Base-by-base conservation (phyloP, 2,329 filamentous ascomycete genomes). In the Alternaria triticina region DNA sequence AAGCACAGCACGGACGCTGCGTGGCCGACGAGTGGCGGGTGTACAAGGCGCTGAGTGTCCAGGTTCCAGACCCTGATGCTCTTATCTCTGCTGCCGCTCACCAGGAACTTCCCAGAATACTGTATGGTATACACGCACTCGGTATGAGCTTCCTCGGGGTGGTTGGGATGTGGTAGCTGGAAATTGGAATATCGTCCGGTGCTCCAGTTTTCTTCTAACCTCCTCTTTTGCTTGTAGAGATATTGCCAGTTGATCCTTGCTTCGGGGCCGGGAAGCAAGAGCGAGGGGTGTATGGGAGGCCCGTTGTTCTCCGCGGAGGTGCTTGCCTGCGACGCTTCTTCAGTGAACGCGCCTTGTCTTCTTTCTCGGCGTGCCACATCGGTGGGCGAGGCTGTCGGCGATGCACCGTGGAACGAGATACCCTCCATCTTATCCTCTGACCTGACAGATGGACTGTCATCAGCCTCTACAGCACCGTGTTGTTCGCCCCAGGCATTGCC, bases 121-220 rank as follows among this genome's bases (percentile, higher is more conserved):
- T 99, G 95, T 57, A 99, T 89, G 3, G 93, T 95, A 80, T 99
- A 99, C 12, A 99, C 94, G 78, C 94, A 98, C 76, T 98, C 95
- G 20, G 86, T 86, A 76, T 99, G 96, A 1, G 92, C 93, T 77
- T 98, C 95, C 30, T 92, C 86, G 1, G 89, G 89, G 72, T 94
- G 86, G 40, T 88, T 86, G 0, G 94, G 94, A 74, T 97, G 93
- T 0, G 96, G 96, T 1, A 99, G 86, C 77, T 96, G 93, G 74
- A 98, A 98, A 67, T 94, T 96, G 4, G 86, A 88, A 77, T 87
- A 97, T 61, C 89, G 90, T 5, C 92, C 94, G 20, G 89, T 86
- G 62, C 93, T 89, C 96, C 96, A 99, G 77, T 99, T 98, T 8
- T 90, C 89, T 81, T 99, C 96, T 13, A 99, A 83, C 22, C 89